These are phyloP conservation scores for Curvularia verruculosa DNA, from an alignment of 2,329 filamentous ascomycete species.

Conservation along the genomic window DNA sequence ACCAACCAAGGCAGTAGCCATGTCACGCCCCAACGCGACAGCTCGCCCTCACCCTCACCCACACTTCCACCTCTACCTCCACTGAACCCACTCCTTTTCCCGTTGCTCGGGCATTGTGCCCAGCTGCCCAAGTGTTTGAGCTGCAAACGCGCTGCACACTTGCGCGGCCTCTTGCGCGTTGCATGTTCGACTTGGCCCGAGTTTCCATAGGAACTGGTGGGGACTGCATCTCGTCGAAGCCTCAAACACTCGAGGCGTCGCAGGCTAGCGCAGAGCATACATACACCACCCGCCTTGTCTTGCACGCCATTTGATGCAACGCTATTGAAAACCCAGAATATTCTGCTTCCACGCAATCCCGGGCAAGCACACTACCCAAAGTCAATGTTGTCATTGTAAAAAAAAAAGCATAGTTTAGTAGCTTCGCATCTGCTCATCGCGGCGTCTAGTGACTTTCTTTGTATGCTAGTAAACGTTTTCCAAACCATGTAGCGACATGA, in stretches of 20 bases:
- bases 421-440: not conserved
- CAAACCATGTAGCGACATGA: not conserved
- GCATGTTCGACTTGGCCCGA: conserved; percentile 5
- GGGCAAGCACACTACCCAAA: not conserved
- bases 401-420: not conserved
- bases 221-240: not conserved
- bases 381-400: not conserved
- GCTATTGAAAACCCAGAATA: not conserved
- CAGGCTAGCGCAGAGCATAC: not conserved
- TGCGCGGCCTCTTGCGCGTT: conserved; percentile 10
- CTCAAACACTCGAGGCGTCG: conserved; percentile 1
- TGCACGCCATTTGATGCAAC: not conserved
- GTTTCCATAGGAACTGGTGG: conserved; percentile 13
- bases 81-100: not conserved
- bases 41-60: not conserved
- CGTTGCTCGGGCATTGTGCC: not conserved
- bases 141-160: not conserved
- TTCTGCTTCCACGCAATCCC: not conserved
- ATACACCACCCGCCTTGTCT: not conserved
- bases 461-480: not conserved
- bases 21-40: not conserved
- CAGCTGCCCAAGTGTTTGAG: not conserved
- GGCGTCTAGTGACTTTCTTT: not conserved
- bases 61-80: no score
- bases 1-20: not conserved